Evolutionary conservation across 208 protist genomes (phyloP).

Genomic region (Strigomonas culicis): DNA sequence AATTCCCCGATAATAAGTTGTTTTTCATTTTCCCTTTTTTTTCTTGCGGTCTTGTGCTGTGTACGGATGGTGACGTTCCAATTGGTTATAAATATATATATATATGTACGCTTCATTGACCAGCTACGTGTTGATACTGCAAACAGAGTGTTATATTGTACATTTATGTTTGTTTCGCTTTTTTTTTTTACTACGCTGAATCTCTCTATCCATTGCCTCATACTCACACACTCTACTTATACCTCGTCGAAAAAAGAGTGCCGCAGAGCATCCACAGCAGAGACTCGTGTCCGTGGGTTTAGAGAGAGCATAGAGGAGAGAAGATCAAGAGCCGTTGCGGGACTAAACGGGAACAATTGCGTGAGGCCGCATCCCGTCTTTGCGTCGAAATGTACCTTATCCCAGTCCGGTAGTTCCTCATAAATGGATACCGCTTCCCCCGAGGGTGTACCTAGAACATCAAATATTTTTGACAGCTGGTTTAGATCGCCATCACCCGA

Average conservation of each 20-base stretch:
- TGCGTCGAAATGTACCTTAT: slow-evolving; percentile 72
- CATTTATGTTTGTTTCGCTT: not conserved
- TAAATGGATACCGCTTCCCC: slow-evolving; percentile 85
- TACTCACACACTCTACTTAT: not conserved
- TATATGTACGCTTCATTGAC: no score
- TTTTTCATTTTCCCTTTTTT: not conserved
- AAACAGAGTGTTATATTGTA: no score
- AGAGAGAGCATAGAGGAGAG: slow-evolving; percentile 48
- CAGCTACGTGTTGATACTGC: no score
- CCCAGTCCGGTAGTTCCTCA: slow-evolving; percentile 92
- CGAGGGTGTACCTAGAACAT: slow-evolving; percentile 96
- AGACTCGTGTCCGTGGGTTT: slow-evolving; percentile 41
- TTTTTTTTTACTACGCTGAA: slow-evolving; percentile 2
- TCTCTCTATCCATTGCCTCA: no score
- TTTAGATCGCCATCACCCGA: slow-evolving; percentile 97
- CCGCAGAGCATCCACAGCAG: slow-evolving; percentile 41
- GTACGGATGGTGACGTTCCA: no score
- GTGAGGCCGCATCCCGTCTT: slow-evolving; percentile 34
- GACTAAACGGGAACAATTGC: slow-evolving; percentile 64
- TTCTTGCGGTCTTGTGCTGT: no score
- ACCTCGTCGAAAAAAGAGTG: slow-evolving; percentile 56
- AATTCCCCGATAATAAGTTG: no score
- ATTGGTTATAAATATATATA: no score
- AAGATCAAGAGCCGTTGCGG: slow-evolving; percentile 41
- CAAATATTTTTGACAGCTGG: slow-evolving; percentile 95